phyloP scores from a whole-genome alignment of 73 alveolate species.

The Halteria grandinella region DNA sequence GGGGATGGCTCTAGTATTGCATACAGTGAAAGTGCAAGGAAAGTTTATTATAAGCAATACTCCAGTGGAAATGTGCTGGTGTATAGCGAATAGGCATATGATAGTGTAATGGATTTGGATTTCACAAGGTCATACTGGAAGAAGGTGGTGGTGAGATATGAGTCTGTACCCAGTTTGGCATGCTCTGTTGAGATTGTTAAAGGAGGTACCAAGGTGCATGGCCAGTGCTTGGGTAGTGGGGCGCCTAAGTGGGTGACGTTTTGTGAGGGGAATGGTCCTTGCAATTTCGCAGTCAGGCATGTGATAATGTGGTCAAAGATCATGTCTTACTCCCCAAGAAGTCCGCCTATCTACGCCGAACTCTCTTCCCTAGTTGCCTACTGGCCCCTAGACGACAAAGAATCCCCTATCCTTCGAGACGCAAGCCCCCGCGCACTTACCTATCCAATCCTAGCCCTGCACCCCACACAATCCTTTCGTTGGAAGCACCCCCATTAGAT shows the following conservation, averaged over 20 bases:
- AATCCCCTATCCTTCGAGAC: background rate
- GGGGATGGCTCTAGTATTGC: background rate
- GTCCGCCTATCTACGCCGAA: background rate
- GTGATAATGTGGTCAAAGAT: background rate
- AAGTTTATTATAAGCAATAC: background rate
- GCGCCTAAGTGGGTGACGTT: background rate
- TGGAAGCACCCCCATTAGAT: slow-evolving; percentile 35
- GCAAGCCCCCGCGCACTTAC: background rate
- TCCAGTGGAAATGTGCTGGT: background rate
- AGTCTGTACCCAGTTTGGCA: no score
- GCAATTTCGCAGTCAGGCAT: slow-evolving; percentile 15
- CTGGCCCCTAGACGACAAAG: slow-evolving; percentile 10
- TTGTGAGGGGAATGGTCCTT: background rate
- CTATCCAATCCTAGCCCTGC: background rate
- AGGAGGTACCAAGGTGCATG: background rate
- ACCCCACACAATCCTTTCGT: background rate
- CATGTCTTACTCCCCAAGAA: background rate
- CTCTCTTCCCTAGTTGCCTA: background rate
- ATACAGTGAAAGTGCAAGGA: background rate
- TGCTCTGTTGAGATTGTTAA: background rate
- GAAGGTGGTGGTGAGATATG: background rate
- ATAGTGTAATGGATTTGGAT: background rate
- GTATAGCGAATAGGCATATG: background rate
- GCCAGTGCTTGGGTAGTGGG: background rate
- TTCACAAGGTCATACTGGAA: slow-evolving; percentile 7